Conservation (phyloP, 495 filamentous ascomycete genomes). For the Platismatia glauca region DNA sequence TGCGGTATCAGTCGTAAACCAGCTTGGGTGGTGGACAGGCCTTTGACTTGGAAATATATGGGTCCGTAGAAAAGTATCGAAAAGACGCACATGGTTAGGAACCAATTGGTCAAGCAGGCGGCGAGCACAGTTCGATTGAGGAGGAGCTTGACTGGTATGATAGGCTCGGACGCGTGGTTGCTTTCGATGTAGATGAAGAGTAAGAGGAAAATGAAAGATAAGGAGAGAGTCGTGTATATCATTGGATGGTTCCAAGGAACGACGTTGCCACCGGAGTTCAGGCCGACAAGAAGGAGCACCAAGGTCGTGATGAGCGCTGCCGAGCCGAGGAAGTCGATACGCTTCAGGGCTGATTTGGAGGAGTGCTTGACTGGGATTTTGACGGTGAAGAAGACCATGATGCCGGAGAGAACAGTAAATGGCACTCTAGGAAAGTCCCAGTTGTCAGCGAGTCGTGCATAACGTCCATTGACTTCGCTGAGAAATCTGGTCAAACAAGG, state of each 20-base stretch:
- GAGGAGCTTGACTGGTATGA: constrained; percentile 62
- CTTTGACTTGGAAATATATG: constrained; percentile 61
- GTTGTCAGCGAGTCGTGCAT: not conserved
- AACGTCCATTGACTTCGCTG: not conserved
- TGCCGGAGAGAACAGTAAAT: constrained; percentile 49
- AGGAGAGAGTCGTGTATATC: constrained; percentile 48
- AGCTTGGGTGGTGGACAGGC: constrained; percentile 49
- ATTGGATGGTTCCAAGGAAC: constrained; percentile 67
- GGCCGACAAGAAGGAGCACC: constrained; percentile 55
- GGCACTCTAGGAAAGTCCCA: constrained; percentile 40
- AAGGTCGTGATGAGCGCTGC: constrained; percentile 49
- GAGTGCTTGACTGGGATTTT: constrained; percentile 67
- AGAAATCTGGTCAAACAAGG: not conserved
- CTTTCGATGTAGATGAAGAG: constrained; percentile 53
- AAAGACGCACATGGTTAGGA: constrained; percentile 31
- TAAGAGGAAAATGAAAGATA: constrained; percentile 44
- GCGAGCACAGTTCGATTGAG: constrained; percentile 52
- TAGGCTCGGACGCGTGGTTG: constrained; percentile 48
- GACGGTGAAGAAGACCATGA: constrained; percentile 58
- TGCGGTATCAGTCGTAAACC: constrained; percentile 52
- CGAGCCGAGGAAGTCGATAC: constrained; percentile 60
- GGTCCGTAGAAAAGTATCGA: constrained; percentile 57
- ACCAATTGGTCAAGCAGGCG: constrained; percentile 57
- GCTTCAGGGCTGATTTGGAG: constrained; percentile 49
- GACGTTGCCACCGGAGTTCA: constrained; percentile 65